phyloP scores from a whole-genome alignment of 257 asterid species.

The Capsicum pubescens region DNA sequence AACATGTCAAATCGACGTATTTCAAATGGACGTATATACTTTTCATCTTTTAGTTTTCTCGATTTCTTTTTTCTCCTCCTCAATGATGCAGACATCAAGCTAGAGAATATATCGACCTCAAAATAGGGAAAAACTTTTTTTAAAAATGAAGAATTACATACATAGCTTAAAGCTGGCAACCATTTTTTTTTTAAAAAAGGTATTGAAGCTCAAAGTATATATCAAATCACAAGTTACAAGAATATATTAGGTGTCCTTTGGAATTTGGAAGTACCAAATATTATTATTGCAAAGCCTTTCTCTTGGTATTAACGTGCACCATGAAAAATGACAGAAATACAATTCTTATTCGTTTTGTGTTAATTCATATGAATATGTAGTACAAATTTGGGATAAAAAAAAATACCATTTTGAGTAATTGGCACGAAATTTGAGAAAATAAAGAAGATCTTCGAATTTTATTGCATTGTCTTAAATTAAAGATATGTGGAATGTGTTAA shows the following conservation, averaged over 20 bases:
- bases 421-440: too few relatives aligned
- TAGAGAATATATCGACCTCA: not conserved
- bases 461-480: too few relatives aligned
- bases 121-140: too few relatives aligned
- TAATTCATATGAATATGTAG: not conserved
- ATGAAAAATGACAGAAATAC: not conserved
- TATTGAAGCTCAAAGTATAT: not conserved
- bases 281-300: not conserved
- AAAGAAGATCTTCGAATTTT: too few relatives aligned
- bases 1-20: not conserved
- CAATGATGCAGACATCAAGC: not conserved
- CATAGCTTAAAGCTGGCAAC: not conserved
- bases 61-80: not conserved
- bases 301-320: slow-evolving; percentile 17
- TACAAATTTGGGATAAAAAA: slow-evolving; percentile 19
- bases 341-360: not conserved
- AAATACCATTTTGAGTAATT: too few relatives aligned
- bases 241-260: not conserved
- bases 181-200: not conserved
- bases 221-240: not conserved
- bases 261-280: not conserved
- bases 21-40: not conserved
- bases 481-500: too few relatives aligned
- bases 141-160: not conserved
- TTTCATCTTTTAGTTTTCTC: not conserved